phyloP scores from a whole-genome alignment of 2,329 filamentous ascomycete genomes.

The Aaosphaeria arxii region DNA sequence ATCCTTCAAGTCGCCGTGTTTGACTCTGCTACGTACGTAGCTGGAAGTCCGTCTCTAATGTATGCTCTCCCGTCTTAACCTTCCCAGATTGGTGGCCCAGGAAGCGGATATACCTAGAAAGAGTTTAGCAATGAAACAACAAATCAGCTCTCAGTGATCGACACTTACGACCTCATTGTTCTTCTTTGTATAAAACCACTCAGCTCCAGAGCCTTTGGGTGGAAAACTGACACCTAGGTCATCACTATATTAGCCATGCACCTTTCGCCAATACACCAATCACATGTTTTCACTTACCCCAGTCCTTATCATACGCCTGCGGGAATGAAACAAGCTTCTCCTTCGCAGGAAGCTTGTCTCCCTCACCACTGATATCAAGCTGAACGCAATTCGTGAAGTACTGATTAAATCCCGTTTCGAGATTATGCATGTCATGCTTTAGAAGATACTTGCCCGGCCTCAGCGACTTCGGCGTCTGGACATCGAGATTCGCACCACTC shows the following conservation, averaged over 20 bases:
- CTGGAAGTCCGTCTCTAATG: neutral
- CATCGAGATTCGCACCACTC: neutral
- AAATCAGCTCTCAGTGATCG: neutral
- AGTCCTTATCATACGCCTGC: slow-evolving; percentile 1
- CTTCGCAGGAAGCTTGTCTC: slow-evolving; percentile 1
- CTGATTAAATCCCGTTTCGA: slow-evolving; percentile 1
- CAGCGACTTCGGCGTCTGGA: slow-evolving; percentile 1
- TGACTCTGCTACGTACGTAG: no score
- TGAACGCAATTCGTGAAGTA: slow-evolving; percentile 3
- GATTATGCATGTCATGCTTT: slow-evolving; percentile 3
- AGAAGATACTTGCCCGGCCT: slow-evolving; percentile 3
- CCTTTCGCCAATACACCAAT: no score
- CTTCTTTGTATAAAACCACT: slow-evolving; percentile 1
- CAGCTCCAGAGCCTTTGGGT: neutral
- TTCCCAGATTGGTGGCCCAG: slow-evolving; percentile 2
- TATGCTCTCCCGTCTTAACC: slow-evolving; percentile 39
- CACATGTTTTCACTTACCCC: neutral
- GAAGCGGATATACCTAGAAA: slow-evolving; percentile 1
- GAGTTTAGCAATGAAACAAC: neutral
- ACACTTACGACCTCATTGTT: slow-evolving; percentile 1
- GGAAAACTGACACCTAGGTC: neutral
- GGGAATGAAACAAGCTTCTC: slow-evolving; percentile 2
- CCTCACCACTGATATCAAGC: slow-evolving; percentile 1
- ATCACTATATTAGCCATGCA: neutral
- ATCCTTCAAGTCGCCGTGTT: no score